Conservation (phyloP, 805 yeast species). For the Wickerhamiella kurtzmanii region DNA sequence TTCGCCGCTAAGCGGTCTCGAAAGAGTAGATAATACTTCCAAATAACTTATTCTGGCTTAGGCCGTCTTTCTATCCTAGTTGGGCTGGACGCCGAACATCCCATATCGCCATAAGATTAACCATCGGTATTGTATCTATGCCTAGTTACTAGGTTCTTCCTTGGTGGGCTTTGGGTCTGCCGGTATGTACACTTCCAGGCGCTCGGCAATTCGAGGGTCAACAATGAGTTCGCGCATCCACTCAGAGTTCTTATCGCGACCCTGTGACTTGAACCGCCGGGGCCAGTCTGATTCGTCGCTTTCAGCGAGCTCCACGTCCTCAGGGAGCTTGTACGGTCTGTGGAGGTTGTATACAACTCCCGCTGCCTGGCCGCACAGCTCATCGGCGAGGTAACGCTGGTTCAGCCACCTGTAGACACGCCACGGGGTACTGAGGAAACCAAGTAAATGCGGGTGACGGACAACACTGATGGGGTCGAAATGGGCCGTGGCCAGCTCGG, state of each 20-base stretch:
- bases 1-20: conserved; percentile 2
- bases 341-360: conserved; percentile 39
- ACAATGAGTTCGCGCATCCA: conserved; percentile 68
- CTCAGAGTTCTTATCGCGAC: conserved; percentile 63
- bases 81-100: no score
- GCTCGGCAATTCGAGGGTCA: conserved; percentile 51
- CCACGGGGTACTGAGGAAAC: conserved; percentile 62
- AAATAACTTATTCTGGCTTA: not conserved
- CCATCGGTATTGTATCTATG: not conserved
- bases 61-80: not conserved
- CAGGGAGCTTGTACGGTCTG: conserved; percentile 37
- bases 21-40: not conserved
- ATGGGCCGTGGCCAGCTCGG: conserved; percentile 37
- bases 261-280: conserved; percentile 59
- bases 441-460: conserved; percentile 64
- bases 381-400: conserved; percentile 56
- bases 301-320: conserved; percentile 32
- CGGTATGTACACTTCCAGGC: conserved; percentile 29
- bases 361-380: conserved; percentile 41
- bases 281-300: conserved; percentile 87
- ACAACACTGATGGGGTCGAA: conserved; percentile 57
- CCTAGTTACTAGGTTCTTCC: not conserved
- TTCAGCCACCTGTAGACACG: conserved; percentile 70
- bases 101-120: not conserved
- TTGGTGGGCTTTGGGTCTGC: not conserved